Conservation (phyloP, 768 basidiomycete species). For the Tulasnella sp. region DNA sequence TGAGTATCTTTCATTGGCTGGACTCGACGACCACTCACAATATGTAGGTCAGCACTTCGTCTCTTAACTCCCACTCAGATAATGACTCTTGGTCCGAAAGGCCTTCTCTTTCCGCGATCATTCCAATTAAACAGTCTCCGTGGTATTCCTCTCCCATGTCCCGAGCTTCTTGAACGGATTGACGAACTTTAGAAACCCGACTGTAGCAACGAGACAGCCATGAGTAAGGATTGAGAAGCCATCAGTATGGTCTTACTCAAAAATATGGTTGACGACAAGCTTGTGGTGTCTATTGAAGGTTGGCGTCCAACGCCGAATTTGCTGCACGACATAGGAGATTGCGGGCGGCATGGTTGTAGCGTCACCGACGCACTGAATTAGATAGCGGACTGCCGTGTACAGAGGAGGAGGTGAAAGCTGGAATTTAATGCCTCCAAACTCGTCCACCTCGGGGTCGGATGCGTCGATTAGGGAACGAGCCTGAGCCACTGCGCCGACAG, state of each 20-base stretch:
- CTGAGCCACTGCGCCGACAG: background rate
- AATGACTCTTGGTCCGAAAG: background rate
- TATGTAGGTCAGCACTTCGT: conserved; percentile 2
- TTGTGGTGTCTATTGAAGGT: background rate
- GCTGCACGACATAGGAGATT: background rate
- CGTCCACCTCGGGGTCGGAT: background rate
- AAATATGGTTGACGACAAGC: background rate
- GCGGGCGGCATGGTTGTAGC: background rate
- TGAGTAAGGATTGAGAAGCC: background rate
- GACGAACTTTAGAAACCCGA: background rate
- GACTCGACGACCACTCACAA: background rate
- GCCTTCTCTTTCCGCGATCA: background rate
- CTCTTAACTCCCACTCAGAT: background rate
- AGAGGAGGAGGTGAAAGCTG: background rate
- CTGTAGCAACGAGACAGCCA: background rate
- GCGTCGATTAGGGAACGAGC: background rate
- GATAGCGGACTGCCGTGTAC: background rate
- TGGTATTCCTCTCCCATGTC: background rate
- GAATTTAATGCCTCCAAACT: background rate
- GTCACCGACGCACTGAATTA: background rate
- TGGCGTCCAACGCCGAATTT: background rate
- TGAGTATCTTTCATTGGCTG: no score
- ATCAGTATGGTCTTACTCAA: background rate
- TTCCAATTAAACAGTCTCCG: background rate
- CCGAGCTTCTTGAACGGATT: background rate